These are phyloP conservation scores for Eimeria brunetti DNA, from an alignment of 169 alveolate genomes.

Conservation along the genomic window DNA sequence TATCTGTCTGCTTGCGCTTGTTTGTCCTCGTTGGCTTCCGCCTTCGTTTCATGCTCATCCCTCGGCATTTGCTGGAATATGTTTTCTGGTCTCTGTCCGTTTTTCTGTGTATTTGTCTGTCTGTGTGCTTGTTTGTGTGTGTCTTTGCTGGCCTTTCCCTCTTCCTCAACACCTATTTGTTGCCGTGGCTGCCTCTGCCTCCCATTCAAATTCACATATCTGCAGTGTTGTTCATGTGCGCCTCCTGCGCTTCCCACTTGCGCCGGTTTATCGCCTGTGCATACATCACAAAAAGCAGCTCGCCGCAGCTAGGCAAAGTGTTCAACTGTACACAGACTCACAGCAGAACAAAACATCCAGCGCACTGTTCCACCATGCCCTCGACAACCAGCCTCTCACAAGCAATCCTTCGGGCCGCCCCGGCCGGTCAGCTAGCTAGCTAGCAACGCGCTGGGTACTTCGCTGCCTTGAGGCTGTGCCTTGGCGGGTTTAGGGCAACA, in stretches of 20 bases:
- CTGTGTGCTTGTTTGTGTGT: neutral
- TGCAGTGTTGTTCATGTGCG: constrained; percentile 77
- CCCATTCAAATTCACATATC: constrained; percentile 54
- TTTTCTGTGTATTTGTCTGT: neutral
- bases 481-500: neutral
- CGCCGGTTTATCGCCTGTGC: constrained; percentile 65
- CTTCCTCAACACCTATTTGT: neutral
- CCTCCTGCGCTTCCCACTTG: constrained; percentile 57
- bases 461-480: neutral
- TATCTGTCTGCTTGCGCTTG: neutral
- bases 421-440: neutral
- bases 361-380: neutral
- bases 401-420: neutral
- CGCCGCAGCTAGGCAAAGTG: neutral
- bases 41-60: neutral
- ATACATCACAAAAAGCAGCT: neutral
- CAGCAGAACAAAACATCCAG: neutral
- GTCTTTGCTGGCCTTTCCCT: neutral
- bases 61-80: too few relatives aligned
- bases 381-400: neutral
- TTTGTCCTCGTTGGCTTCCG: neutral
- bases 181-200: neutral
- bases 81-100: neutral
- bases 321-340: neutral
- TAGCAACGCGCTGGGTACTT: neutral